These are phyloP conservation scores for Teunomyces gatunensis DNA, from an alignment of 805 yeast genomes.

Conservation along the genomic window DNA sequence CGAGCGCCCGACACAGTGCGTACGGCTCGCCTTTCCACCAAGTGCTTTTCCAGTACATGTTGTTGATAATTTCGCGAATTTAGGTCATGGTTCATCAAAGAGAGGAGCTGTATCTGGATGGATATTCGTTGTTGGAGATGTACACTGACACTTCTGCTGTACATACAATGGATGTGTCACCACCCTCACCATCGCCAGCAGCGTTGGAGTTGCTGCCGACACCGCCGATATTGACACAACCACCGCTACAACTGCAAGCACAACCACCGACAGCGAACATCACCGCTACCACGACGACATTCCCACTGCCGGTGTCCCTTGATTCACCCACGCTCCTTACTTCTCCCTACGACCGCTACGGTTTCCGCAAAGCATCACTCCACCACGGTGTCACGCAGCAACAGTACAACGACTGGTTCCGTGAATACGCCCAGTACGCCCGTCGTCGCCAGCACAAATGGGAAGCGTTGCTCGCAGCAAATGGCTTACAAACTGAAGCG, in stretches of 20 bases:
- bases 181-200: too few relatives aligned
- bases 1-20: conserved; percentile 30
- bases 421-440: conserved; percentile 59
- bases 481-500: too few relatives aligned
- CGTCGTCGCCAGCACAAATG: conserved; percentile 72
- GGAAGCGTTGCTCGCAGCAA: conserved; percentile 52
- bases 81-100: too few relatives aligned
- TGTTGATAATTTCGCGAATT: conserved; percentile 3
- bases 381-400: too few relatives aligned
- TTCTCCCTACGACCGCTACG: conserved; percentile 63
- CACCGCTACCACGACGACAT: too few relatives aligned
- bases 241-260: too few relatives aligned
- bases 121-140: conserved; percentile 37
- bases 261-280: too few relatives aligned
- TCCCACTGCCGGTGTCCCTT: too few relatives aligned
- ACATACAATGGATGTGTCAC: too few relatives aligned
- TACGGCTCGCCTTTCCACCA: conserved; percentile 21
- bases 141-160: conserved; percentile 6
- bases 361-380: conserved; percentile 63
- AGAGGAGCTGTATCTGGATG: too few relatives aligned
- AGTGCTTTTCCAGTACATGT: conserved; percentile 34
- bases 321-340: background rate
- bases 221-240: too few relatives aligned
- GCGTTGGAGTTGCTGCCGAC: too few relatives aligned
- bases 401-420: conserved; percentile 72